Evolutionary conservation across 495 filamentous ascomycete genomes (phyloP), one percentile per base, ranked within the genome.

Genomic region (Viridothelium virens): DNA sequence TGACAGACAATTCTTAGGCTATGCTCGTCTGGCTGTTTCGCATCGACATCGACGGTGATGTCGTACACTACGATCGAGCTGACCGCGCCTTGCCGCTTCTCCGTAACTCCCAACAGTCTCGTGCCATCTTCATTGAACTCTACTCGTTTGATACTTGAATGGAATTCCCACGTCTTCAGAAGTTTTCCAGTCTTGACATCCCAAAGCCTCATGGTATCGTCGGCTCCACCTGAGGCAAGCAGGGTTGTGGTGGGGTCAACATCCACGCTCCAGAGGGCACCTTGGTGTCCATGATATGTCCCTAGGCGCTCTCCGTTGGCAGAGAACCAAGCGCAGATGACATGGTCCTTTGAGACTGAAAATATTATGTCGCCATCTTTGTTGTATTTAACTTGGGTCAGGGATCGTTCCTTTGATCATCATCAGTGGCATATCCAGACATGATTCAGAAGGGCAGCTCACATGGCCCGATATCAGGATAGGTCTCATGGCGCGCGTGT

Each of bases 311-410:
- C 73, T 41, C 72, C 74, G 67, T 76, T 76, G 38, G 67, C 68
- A 48, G 91, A 85, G 80, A 85, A 96, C 92, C 93, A 97, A 68
- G 85, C 91, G 82, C 92, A 96, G 71, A 96, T 59, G 69, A 93
- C 84, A 77, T 97, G 94, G 81, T 99, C 94, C 80, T 99, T 99
- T 65, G 94, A 86, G 61, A 91, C 91, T 63, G 94, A 97, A 82
- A 99, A 97, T 71, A 99, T 84, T 65, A 99, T 86, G 77, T 99
- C 94, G 79, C 94, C 94, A 79, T 98, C 94, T 79, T 85, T 85
- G 81, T 92, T 96, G 83, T 91, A 91, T 87, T 92, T 96, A 78
- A 98, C 95, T 78, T 99, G 94, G 74, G 92, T 97, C 77, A 99
- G 84, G 79, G 94, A 92, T 80, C 94, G 91, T 84, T 97, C 95